phyloP scores from a whole-genome alignment of 805 yeast genomes.

The Torulaspora maleeae region DNA sequence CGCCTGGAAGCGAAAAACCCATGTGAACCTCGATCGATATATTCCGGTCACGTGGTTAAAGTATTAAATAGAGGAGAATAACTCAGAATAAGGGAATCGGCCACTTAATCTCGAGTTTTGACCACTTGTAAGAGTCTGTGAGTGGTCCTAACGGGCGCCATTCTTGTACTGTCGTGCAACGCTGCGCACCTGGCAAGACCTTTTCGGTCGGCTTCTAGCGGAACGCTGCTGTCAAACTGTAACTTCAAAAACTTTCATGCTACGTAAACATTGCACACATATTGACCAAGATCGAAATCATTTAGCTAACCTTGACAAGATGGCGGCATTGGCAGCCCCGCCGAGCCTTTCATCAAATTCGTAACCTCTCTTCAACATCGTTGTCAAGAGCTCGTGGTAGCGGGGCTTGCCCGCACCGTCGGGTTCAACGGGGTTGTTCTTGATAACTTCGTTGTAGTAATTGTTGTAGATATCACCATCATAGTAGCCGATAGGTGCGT shows the following conservation, averaged over 20 bases:
- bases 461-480: constrained; percentile 81
- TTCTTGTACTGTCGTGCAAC: too few species aligned
- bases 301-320: constrained; percentile 32
- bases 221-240: too few species aligned
- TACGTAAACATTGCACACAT: neutral
- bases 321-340: constrained; percentile 30
- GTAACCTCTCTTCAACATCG: constrained; percentile 38
- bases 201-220: too few species aligned
- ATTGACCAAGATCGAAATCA: constrained; percentile 7
- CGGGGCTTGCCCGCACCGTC: constrained; percentile 50
- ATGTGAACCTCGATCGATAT: too few species aligned
- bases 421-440: constrained; percentile 48
- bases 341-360: constrained; percentile 38
- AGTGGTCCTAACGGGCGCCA: too few species aligned
- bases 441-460: constrained; percentile 59
- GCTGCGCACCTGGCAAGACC: too few species aligned
- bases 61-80: too few species aligned
- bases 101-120: too few species aligned
- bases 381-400: constrained; percentile 34
- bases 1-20: neutral
- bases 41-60: neutral
- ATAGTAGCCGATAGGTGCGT: constrained; percentile 75
- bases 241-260: neutral
- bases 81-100: too few species aligned
- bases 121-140: too few species aligned